Conservation (phyloP, 768 basidiomycete species). For the Rhizopogon rudus region DNA sequence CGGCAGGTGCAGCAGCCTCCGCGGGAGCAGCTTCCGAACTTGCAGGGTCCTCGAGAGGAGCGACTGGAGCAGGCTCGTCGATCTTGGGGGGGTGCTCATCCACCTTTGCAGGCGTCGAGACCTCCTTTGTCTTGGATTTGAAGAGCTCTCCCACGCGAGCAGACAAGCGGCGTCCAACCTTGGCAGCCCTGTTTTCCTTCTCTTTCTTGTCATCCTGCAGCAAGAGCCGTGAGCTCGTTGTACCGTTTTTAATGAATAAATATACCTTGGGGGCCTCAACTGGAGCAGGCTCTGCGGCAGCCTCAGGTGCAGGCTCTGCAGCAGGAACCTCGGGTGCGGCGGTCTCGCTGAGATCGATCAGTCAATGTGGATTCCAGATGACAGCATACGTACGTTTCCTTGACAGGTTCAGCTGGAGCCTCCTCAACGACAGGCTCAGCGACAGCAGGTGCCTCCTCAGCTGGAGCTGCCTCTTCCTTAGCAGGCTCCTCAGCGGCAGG, state of each 20-base stretch:
- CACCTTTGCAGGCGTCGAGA: constrained; percentile 70
- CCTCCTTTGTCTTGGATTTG: constrained; percentile 71
- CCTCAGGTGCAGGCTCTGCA: constrained; percentile 20
- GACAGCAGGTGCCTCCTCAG: constrained; percentile 40
- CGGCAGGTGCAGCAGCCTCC: constrained; percentile 30
- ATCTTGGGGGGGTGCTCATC: constrained; percentile 88
- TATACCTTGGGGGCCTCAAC: constrained; percentile 41
- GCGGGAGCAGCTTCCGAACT: constrained; percentile 35
- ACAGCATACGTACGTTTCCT: constrained; percentile 57
- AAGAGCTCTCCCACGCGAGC: constrained; percentile 80
- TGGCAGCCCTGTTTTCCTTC: constrained; percentile 45
- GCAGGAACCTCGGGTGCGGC: constrained; percentile 25
- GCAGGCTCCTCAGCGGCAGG: constrained; percentile 30
- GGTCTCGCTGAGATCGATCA: constrained; percentile 34
- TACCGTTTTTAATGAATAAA: not conserved
- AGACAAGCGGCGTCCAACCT: constrained; percentile 81
- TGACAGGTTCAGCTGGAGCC: constrained; percentile 48
- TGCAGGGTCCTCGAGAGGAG: constrained; percentile 79
- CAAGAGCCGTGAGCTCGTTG: not conserved
- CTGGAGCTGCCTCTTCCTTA: constrained; percentile 30
- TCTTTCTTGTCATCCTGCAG: constrained; percentile 47
- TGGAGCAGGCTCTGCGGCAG: constrained; percentile 28
- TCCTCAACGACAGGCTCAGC: constrained; percentile 28
- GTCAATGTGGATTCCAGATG: constrained; percentile 1
- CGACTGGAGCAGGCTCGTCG: constrained; percentile 76